Evolutionary conservation across 2,329 filamentous ascomycete species (phyloP), one percentile per base, ranked within the genome.

Genomic region (Hypoxylon sp.): DNA sequence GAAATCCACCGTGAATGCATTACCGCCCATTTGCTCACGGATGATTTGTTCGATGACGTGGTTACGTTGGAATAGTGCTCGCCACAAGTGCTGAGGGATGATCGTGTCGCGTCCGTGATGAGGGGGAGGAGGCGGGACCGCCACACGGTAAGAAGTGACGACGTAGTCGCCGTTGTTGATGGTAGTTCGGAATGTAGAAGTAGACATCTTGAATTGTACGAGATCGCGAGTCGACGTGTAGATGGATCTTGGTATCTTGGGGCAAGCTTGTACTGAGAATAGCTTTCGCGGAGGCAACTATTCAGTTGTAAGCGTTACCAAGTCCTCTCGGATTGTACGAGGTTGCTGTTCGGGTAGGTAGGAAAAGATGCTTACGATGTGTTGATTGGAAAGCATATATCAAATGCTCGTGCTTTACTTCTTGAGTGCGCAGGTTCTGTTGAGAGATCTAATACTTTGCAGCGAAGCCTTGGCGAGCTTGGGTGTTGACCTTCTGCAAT

Each of bases 401-500:
- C 1, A n/a, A 11, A 21, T 35, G 6, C 46, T 32, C 10, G 6
- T 13, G 1, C 29, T 31, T 46, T 56, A 5, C 13, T 21, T 6
- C 10, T 27, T 56, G 39, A 47, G 19, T 44, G 17, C 24, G 6
- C 2, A 1, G 6, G 8, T 32, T 21, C 13, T 24, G n/a, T 13
- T 8, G 15, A 24, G 10, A 13, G 5, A 13, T 11, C 6, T 31
- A 13, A 17, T 19, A 11, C 3, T 17, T 46, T n/a, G 21, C 15
- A 17, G 6, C 10, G 11, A 47, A 47, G n/a, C n/a, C 47, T n/a
- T 11, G n/a, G 2, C 3, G 17, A n/a, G n/a, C 10, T 31, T 15
- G 17, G 39, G 29, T 46, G 35, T 32, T 15, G 39, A n/a, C 17
- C 39, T 47, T 56, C 35, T 42, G 21, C 13, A 37, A 39, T 55